These are phyloP conservation scores for Cutaneotrichosporon arboriforme DNA, from an alignment of 1,284 basidiomycete species.

Conservation along the genomic window DNA sequence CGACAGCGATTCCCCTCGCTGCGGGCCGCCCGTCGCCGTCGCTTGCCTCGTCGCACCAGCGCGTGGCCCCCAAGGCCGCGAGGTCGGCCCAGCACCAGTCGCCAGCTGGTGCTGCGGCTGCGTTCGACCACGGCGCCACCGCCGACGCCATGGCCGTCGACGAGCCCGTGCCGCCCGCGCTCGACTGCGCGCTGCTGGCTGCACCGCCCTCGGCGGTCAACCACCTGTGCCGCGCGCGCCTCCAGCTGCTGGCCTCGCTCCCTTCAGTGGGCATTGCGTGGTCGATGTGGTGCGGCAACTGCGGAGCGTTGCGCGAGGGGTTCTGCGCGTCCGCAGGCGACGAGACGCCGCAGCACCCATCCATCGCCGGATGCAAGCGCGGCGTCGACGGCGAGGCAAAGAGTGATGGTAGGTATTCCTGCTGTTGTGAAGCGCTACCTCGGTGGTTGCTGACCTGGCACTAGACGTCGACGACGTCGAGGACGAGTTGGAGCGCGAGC, in stretches of 20 bases:
- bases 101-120: background rate
- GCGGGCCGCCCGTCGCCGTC: conserved; percentile 5
- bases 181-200: conserved; percentile 10
- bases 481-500: conserved; percentile 11
- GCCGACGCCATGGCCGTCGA: background rate
- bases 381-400: conserved; percentile 7
- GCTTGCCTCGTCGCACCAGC: background rate
- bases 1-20: conserved; percentile 5
- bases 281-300: conserved; percentile 27
- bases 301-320: conserved; percentile 25
- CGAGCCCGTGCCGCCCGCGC: conserved; percentile 9
- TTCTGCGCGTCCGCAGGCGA: conserved; percentile 18
- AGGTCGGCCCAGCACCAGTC: background rate
- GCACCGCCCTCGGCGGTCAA: conserved; percentile 2
- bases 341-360: background rate
- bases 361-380: background rate
- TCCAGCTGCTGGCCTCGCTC: conserved; percentile 11
- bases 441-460: too few relatives aligned
- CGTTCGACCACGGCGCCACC: background rate
- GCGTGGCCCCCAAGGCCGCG: too few relatives aligned
- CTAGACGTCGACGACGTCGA: background rate
- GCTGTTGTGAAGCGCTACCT: background rate
- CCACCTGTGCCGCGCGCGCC: conserved; percentile 14
- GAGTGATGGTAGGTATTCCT: background rate
- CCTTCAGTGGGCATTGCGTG: conserved; percentile 26